Conservation (phyloP, 495 filamentous ascomycete species). For the Penicillium simplicissimum region DNA sequence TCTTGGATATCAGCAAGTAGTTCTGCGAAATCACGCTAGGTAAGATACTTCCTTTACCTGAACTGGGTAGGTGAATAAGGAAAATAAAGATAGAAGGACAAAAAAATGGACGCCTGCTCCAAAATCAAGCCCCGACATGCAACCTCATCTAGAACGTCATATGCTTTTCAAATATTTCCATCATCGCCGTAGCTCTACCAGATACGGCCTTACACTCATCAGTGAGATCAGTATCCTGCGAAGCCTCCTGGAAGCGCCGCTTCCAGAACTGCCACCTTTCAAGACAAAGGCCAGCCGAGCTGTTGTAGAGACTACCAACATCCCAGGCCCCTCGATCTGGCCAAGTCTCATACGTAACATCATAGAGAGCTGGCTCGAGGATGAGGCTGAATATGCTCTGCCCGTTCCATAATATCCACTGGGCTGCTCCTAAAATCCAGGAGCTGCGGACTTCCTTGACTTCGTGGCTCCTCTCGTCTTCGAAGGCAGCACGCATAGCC, state of each 20-base stretch:
- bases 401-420: conserved; percentile 11
- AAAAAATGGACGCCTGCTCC: not conserved
- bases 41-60: conserved; percentile 5
- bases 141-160: conserved; percentile 2
- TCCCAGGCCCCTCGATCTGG: conserved; percentile 1
- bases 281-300: not conserved
- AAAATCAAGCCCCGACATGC: not conserved
- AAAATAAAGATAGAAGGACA: not conserved
- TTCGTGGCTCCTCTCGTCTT: not conserved
- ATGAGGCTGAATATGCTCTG: conserved; percentile 6
- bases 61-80: not conserved
- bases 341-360: conserved; percentile 6
- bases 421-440: conserved; percentile 4
- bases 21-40: no score
- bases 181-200: conserved; percentile 1
- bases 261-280: conserved; percentile 10
- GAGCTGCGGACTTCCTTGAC: conserved; percentile 1
- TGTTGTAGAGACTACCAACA: not conserved
- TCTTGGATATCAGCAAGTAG: no score
- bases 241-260: not conserved
- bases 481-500: conserved; percentile 10
- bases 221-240: not conserved
- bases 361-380: conserved; percentile 2
- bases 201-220: conserved; percentile 5
- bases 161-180: conserved; percentile 4